Base-by-base conservation (phyloP, 306 rosid species). In the Lithocarpus polystachyus region DNA sequence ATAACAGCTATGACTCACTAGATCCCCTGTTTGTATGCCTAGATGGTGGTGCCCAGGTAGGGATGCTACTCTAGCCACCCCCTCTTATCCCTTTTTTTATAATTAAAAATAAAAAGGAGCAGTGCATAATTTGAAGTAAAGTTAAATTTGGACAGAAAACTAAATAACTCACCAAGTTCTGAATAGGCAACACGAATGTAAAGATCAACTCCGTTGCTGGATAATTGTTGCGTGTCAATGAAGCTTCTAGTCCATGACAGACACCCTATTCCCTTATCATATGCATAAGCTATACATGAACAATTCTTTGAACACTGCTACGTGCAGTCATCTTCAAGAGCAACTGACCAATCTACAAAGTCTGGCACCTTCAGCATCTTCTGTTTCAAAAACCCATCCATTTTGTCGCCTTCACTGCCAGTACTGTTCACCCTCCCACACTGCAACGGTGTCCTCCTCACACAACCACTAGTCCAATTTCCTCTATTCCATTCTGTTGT, bases 231-330 rank as follows among this genome's bases (percentile, higher is more conserved):
- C 4, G 4, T 0, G 76, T 73, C 76, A 73, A 73, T 53, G 9
- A 73, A 54, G 51, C 2, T 19, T 54, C 51, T 2, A 6, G 18
- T 54, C 65, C 76, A 29, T 7, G 29, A 29, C 62, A 73, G 19
- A 9, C 64, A 73, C 6, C 52, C 64, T 1, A 10, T 29, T 19
- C 43, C 82, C 61, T 73, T 11, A 61, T 82, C 83, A 60, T 54
- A 86, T 54, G 84, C 86, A 74, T 86, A 70, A 3, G 82, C 84
- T 69, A 5, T 17, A 74, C 89, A 86, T 5, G 86, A 80, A 56
- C 89, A 86, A 55, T 86, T 82, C 53, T 35, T 1, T 56, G 70
- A 77, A 77, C 87, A 86, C 29, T 43, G 28, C 1, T 8, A 26
- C 26, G 76, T 76, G 68, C 89, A 82, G 4, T 82, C 28, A 2